Percentiles rank a stretch among this genome's conserved stretches.
phyloP scores from a whole-genome alignment of 345 rosid genomes.

The Eucalyptus tenuipes region DNA sequence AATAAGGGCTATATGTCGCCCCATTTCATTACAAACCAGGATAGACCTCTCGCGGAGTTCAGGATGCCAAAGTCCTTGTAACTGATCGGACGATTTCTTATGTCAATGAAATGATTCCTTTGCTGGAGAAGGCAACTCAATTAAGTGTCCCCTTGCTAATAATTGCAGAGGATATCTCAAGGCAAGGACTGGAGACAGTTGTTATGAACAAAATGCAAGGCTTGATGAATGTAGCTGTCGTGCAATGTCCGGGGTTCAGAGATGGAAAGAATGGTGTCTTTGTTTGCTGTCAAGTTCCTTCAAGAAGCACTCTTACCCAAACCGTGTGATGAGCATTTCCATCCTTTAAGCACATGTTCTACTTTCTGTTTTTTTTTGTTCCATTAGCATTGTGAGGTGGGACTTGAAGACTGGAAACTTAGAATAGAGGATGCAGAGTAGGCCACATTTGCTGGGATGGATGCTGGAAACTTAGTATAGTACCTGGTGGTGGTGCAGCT shows the following conservation, averaged over 20 bases:
- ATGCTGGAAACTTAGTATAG: not conserved
- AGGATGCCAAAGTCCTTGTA: constrained; percentile 52
- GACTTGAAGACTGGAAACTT: not conserved
- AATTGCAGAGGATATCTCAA: constrained; percentile 69
- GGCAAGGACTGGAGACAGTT: constrained; percentile 46
- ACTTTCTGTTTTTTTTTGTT: not conserved
- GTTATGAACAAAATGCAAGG: not conserved
- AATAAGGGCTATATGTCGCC: constrained; percentile 82
- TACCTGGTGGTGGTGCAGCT: not conserved
- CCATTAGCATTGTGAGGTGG: not conserved
- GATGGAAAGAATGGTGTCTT: constrained; percentile 72
- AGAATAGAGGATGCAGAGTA: not conserved
- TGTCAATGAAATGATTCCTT: constrained; percentile 61
- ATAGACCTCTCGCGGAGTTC: constrained; percentile 3
- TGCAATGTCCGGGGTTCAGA: constrained; percentile 41
- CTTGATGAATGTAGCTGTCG: not conserved
- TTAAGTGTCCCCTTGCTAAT: constrained; percentile 69
- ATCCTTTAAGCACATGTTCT: not conserved
- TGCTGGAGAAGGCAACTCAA: constrained; percentile 70
- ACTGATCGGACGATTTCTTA: constrained; percentile 60
- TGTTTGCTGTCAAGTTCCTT: not conserved
- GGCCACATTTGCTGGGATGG: not conserved
- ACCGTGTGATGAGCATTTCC: not conserved
- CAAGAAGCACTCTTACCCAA: not conserved
- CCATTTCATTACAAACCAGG: constrained; percentile 76